Base-by-base conservation (phyloP, 345 rosid genomes). In the Aethionema arabicum region DNA sequence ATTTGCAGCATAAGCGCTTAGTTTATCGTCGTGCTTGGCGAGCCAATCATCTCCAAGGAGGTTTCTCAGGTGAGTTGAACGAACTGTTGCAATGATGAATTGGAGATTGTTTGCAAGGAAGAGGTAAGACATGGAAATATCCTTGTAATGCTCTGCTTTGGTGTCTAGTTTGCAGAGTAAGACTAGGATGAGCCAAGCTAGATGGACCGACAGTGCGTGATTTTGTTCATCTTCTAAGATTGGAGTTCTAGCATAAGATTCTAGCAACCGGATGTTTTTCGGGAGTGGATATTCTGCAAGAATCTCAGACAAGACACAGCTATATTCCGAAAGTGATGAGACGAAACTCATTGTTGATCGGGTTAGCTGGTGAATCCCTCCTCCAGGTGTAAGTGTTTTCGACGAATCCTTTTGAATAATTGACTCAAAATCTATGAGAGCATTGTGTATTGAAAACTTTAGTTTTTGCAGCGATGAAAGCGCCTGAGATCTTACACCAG, bases 101-200 rank as follows among this genome's bases (percentile, higher is more conserved):
- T 83, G 79, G 33, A 90, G 88, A 52, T 93, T 93, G 79, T 84
- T 93, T 7, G 96, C 90, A 5, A 87, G 79, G 81, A 87, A 93
- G 56, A 93, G 83, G 61, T 93, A 87, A 0, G 92, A 80, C 46
- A 84, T 65, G 3, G 97, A 68, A 14, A 74, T 80, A 30, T 93
- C 91, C 63, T 80, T 85, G 87, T 87, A 84, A 4, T 63, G 70
- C 71, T 72, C 76, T 9, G 91, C 85, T 69, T 77, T 87, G 48
- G 81, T 67, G 63, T 90, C 95, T 54, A 93, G 88, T 65, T 83
- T 93, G 79, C 99, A 90, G 35, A 90, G 66, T 41, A 93, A 71
- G 45, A 79, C 80, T 5, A 87, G 84, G 52, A 85, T 70, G 32
- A 93, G 79, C 96, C 97, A 81, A 11, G 88, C 83, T 6, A 87